Conservation (phyloP, 2,329 filamentous ascomycete genomes). For the Fusarium tanahbumbuense region DNA sequence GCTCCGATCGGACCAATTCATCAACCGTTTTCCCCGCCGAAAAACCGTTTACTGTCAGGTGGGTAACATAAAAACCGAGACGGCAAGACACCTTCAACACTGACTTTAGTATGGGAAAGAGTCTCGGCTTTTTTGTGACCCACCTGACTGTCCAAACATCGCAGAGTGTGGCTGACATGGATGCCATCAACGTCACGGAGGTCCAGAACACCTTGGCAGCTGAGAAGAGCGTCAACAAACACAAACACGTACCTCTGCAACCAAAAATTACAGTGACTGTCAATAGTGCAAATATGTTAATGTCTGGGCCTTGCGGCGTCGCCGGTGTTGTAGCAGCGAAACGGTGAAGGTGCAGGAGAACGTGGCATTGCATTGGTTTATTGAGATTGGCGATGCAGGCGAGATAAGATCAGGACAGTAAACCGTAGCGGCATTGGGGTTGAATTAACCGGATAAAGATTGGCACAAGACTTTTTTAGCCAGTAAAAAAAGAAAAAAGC, state of each 20-base stretch:
- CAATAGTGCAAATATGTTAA: neutral
- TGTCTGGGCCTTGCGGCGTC: neutral
- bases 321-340: neutral
- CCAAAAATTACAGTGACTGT: neutral
- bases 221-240: neutral
- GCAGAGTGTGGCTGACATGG: neutral
- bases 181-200: neutral
- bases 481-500: neutral
- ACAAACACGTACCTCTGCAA: neutral
- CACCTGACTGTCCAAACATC: neutral
- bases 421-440: neutral
- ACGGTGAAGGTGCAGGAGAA: neutral
- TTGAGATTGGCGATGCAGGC: neutral
- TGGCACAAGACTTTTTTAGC: neutral
- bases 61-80: too few relatives aligned
- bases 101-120: too few relatives aligned
- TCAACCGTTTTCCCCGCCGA: neutral
- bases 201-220: neutral
- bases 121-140: too few relatives aligned
- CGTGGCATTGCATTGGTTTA: neutral
- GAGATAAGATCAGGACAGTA: neutral
- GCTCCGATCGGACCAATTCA: neutral
- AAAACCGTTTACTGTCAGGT: neutral
- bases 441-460: neutral
- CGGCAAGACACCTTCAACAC: too few relatives aligned